Base-by-base conservation (phyloP, 495 filamentous ascomycete genomes). In the Entonaema liquescens region DNA sequence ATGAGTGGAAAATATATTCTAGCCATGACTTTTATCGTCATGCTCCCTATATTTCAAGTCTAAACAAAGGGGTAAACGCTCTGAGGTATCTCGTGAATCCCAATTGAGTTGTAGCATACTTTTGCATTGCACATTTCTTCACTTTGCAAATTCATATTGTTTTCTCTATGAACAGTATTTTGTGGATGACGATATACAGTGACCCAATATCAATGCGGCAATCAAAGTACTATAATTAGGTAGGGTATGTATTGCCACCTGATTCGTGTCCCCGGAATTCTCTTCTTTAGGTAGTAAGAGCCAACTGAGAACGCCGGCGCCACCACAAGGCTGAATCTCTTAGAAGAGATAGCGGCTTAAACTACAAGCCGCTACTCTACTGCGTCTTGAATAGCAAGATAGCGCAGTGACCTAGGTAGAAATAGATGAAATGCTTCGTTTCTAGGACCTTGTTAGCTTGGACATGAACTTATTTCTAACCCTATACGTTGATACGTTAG, bases 361-460 rank as follows among this genome's bases (percentile, higher is more conserved):
- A 15, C 42, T 47, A 13, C 13, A 29, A 50, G 35, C 62, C 35
- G 38, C 33, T 17, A 40, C 31, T 73, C 83, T 88, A 98, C 86
- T 98, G 94, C 25, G 95, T 99, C 88, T 99, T 99, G 89, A 98
- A 99, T 60, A 99, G 89, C 47, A 99, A 90, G 75, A 99, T 98
- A 19, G 95, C 95, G 79, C 93, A 97, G 85, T 98, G 95, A 54
- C 95, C 95, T 66, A 98, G 92, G 83, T 98, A 98, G 87, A 99
- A 99, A 85, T 99, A 99, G 78, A 98, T 98, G 84, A 99, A 99
- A 82, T 99, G 95, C 82, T 97, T 97, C 42, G 95, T 98, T 79
- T 99, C 94, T 98, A 83, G 33, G 31, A 56, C 25, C 17, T 25
- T n/a, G 36, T 68, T 59, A 78, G 71, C 42, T 36, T 56, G 47